Evolutionary conservation across 352 stramenopile genomes (phyloP), one percentile per base, ranked within the genome.

Genomic region (Paralagenidium karlingii): DNA sequence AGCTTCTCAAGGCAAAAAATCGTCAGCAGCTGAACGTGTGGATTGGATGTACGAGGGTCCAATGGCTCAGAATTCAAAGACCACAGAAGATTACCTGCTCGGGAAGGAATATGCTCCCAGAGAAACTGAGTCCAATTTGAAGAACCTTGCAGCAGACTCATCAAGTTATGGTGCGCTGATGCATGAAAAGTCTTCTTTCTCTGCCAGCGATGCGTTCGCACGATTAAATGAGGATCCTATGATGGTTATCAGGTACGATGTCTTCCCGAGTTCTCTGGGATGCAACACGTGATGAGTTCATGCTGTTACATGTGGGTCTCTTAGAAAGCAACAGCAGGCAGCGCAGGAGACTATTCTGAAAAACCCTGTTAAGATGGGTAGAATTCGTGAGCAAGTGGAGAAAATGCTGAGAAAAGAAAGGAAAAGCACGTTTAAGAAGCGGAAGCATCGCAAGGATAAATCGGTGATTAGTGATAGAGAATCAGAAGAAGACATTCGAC

Each of bases 31-130:
- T n/a, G 90, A 93, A 57, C 73, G 79, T 5, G 48, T 97, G 5
- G 81, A 97, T 53, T 98, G 92, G 92, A 97, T 98, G 87, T 98
- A 98, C 51, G 83, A 97, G 60, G 87, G 78, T 0, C 82, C 85
- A n/a, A 88, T 85, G 48, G 77, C 73, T 20, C 63, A 63, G 43
- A 53, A 49, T 29, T 60, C 75, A 28, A 74, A 68, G 41, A 83
- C 63, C 13, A 56, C 61, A 48, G 88, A 97, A 43, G 84, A 95
- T 12, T 98, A 93, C 57, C 58, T 98, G 36, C 48, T 98, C 28
- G 91, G 94, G 3, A 97, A 97, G 50, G 77, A 89, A 42, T 82
- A 70, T 51, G 75, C 82, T 43, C 49, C 49, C 0, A 58, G 75
- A 24, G 53, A 64, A 8, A 58, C 51, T 0, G 53, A 67, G 2